These are phyloP conservation scores for Scytalidium lignicola DNA, from an alignment of 2,329 filamentous ascomycete species.

Conservation along the genomic window DNA sequence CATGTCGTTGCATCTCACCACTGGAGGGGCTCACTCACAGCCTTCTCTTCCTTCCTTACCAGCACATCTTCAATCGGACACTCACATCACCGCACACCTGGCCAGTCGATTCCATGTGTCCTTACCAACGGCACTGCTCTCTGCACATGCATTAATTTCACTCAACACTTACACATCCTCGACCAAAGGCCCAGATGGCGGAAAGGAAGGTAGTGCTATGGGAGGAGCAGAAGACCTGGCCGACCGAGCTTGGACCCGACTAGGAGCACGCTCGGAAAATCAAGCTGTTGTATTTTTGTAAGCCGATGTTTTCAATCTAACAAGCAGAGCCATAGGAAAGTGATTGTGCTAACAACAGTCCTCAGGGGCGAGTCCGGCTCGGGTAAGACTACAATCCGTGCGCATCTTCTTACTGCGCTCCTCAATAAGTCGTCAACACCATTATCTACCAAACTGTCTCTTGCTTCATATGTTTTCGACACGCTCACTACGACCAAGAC, in stretches of 20 bases:
- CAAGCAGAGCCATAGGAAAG: no score
- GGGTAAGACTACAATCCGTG: constrained; percentile 91
- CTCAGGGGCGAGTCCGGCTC: constrained; percentile 87
- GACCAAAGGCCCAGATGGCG: constrained; percentile 81
- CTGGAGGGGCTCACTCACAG: constrained; percentile 67
- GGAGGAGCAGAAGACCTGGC: constrained; percentile 91
- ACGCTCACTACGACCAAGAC: constrained; percentile 96
- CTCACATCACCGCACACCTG: constrained; percentile 74
- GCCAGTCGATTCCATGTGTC: constrained; percentile 89
- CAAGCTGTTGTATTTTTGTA: constrained; percentile 91
- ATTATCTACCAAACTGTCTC: constrained; percentile 85
- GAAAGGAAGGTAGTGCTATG: constrained; percentile 86
- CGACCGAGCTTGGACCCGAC: constrained; percentile 73
- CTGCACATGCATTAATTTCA: constrained; percentile 84
- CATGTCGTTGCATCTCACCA: constrained; percentile 50
- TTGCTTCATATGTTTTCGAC: constrained; percentile 93
- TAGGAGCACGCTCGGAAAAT: constrained; percentile 87
- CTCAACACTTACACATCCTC: constrained; percentile 94
- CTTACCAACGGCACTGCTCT: constrained; percentile 80
- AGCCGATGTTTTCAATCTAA: constrained; percentile 39
- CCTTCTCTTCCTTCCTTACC: constrained; percentile 85
- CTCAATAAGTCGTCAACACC: constrained; percentile 89
- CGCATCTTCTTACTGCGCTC: constrained; percentile 79
- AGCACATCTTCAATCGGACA: constrained; percentile 73
- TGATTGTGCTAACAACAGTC: neutral